These are phyloP conservation scores for Chaetomium tenue DNA, from an alignment of 495 filamentous ascomycete genomes.

Conservation along the genomic window DNA sequence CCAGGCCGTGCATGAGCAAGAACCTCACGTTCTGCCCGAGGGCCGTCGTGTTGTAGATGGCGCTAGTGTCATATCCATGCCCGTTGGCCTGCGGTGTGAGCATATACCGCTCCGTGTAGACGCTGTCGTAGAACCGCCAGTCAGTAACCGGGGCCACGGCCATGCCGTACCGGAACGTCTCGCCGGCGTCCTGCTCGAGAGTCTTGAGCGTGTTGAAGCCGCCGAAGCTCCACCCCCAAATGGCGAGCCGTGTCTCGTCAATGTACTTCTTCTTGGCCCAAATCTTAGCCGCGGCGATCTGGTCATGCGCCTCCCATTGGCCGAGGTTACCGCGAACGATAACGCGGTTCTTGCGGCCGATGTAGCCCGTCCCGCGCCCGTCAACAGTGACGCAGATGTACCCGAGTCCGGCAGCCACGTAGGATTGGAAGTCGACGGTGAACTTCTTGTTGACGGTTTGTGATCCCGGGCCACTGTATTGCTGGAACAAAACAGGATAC, in stretches of 20 bases:
- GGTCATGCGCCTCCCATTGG: slow-evolving; percentile 79
- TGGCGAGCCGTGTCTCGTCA: slow-evolving; percentile 76
- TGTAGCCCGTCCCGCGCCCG: slow-evolving; percentile 86
- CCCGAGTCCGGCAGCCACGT: slow-evolving; percentile 79
- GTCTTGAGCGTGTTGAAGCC: slow-evolving; percentile 98
- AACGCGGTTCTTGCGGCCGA: slow-evolving; percentile 78
- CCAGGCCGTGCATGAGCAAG: slow-evolving; percentile 88
- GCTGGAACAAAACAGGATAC: slow-evolving; percentile 91
- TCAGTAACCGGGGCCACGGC: slow-evolving; percentile 97
- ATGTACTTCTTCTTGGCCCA: slow-evolving; percentile 83
- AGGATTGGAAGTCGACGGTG: slow-evolving; percentile 84
- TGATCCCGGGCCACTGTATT: slow-evolving; percentile 89
- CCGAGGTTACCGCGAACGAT: slow-evolving; percentile 82
- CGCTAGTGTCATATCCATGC: slow-evolving; percentile 70
- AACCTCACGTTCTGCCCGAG: slow-evolving; percentile 76
- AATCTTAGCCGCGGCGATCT: slow-evolving; percentile 85
- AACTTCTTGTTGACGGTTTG: slow-evolving; percentile 83
- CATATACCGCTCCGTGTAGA: slow-evolving; percentile 97
- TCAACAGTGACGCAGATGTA: slow-evolving; percentile 96
- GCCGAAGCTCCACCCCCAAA: slow-evolving; percentile 98
- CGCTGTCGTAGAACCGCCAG: slow-evolving; percentile 92
- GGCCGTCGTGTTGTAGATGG: slow-evolving; percentile 67
- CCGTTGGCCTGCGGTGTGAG: slow-evolving; percentile 81
- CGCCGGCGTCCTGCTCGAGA: slow-evolving; percentile 82
- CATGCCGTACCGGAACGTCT: slow-evolving; percentile 95